These are phyloP conservation scores for Rubus parviflorus DNA, from an alignment of 306 rosid genomes.

Conservation along the genomic window DNA sequence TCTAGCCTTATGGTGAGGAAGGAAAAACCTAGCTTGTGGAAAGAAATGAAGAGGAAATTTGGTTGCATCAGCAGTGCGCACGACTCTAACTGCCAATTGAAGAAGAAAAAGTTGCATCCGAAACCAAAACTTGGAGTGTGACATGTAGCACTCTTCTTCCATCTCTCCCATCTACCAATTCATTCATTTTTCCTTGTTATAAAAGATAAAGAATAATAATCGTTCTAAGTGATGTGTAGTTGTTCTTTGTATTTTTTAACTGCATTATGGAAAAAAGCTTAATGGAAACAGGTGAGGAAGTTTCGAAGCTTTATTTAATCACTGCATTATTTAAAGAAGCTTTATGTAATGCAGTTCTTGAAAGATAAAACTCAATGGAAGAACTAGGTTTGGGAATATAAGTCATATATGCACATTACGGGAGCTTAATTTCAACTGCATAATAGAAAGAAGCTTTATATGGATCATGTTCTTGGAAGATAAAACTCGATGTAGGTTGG, in stretches of 20 bases:
- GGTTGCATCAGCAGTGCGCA: conserved; percentile 40
- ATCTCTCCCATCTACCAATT: neutral
- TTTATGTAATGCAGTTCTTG: no score
- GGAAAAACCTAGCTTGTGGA: conserved; percentile 49
- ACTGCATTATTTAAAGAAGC: no score
- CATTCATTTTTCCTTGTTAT: neutral
- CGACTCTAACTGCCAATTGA: conserved; percentile 37
- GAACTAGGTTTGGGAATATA: no score
- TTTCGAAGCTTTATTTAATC: no score
- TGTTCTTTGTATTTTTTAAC: neutral
- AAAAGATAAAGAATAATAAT: neutral
- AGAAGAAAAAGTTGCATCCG: conserved; percentile 40
- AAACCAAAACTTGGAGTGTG: conserved; percentile 18
- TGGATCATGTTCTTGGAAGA: neutral
- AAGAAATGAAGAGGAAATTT: conserved; percentile 59
- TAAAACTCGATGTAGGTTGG: neutral
- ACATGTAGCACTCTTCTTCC: conserved; percentile 10
- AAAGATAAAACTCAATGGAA: no score
- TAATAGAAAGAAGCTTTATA: neutral
- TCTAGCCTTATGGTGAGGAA: conserved; percentile 32
- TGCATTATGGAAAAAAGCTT: neutral
- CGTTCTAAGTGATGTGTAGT: neutral
- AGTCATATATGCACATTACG: no score
- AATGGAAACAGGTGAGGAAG: neutral
- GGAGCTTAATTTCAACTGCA: no score